Conservation (phyloP, 768 basidiomycete genomes). For the Rhodotorula diobovata region DNA sequence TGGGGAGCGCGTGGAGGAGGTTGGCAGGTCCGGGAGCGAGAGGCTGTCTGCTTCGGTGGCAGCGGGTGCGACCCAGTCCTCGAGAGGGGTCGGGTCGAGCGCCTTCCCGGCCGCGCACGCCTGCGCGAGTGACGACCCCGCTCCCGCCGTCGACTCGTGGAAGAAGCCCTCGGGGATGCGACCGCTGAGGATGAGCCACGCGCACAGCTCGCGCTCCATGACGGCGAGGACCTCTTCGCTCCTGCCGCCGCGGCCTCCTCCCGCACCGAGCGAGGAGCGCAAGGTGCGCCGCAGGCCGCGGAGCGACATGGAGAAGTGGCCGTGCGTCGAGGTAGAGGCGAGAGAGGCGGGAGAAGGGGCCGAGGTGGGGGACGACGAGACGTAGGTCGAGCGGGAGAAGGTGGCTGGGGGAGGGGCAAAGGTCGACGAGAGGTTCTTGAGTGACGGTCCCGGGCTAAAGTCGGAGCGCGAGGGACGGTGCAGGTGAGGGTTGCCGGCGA, state of each 20-base stretch:
- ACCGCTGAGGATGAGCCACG: conserved; percentile 13
- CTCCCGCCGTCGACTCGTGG: conserved; percentile 11
- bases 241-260: conserved; percentile 16
- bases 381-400: conserved; percentile 31
- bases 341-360: not conserved
- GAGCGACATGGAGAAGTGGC: conserved; percentile 30
- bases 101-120: not conserved
- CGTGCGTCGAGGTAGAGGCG: not conserved
- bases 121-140: not conserved
- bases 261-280: not conserved
- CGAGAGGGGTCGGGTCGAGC: conserved; percentile 25
- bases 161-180: conserved; percentile 25
- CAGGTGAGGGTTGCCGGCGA: conserved; percentile 34
- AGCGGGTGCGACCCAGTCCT: conserved; percentile 1
- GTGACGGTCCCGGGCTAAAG: conserved; percentile 13
- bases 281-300: conserved; percentile 20
- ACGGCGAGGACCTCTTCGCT: conserved; percentile 20
- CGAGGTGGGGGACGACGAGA: conserved; percentile 2
- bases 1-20: not conserved
- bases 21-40: conserved; percentile 13
- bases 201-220: conserved; percentile 29
- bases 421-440: conserved; percentile 13
- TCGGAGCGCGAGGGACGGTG: conserved; percentile 28
- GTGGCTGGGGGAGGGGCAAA: conserved; percentile 23
- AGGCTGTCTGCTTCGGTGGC: no score